phyloP scores from a whole-genome alignment of 805 yeast species.

The Saturnispora sanitii region DNA sequence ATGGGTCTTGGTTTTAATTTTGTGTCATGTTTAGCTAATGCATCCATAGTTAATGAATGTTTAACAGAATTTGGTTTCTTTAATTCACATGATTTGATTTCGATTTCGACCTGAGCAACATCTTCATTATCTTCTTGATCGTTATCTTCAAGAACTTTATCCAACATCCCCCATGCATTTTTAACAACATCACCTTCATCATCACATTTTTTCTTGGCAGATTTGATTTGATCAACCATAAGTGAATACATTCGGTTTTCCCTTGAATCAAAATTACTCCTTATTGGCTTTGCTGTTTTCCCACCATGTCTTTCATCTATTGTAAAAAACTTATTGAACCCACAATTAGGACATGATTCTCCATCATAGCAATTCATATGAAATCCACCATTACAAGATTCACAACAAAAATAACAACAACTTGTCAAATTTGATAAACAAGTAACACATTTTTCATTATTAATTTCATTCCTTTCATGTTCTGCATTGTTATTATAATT shows the following conservation, averaged over 20 bases:
- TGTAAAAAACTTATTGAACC: constrained; percentile 16
- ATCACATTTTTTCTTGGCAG: not conserved
- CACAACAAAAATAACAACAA: constrained; percentile 24
- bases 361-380: constrained; percentile 23
- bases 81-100: not conserved
- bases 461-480: constrained; percentile 2
- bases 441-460: constrained; percentile 4
- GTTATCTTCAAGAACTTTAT: not conserved
- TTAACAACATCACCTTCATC: not conserved
- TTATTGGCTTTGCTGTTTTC: constrained; percentile 5
- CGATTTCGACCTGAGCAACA: not conserved
- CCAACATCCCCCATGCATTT: constrained; percentile 12
- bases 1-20: not conserved
- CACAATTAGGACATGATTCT: constrained; percentile 30
- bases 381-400: constrained; percentile 25
- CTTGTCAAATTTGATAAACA: constrained; percentile 17
- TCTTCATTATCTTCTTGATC: not conserved
- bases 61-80: constrained; percentile 10
- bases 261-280: constrained; percentile 4
- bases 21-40: constrained; percentile 11
- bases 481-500: no score
- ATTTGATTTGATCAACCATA: constrained; percentile 7
- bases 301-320: constrained; percentile 9
- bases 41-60: constrained; percentile 9
- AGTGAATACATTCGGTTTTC: constrained; percentile 6